A percentile compares a stretch with the other conserved stretches of the same genome.
These are phyloP conservation scores for Agrostemma githago DNA, from an alignment of 148 eudicot genomes.

Conservation along the genomic window DNA sequence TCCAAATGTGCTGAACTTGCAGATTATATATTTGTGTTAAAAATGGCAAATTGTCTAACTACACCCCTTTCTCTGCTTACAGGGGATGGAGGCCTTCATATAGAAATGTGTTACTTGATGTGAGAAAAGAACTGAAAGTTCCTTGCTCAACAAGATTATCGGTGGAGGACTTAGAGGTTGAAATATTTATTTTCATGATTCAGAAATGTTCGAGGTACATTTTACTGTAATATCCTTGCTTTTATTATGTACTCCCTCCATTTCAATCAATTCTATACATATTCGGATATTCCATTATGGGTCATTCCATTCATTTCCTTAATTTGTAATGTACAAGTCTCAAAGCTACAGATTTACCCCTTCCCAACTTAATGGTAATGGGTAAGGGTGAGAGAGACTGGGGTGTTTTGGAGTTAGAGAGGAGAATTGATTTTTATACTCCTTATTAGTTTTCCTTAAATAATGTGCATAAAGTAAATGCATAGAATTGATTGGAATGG, in stretches of 20 bases:
- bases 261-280: too few species aligned
- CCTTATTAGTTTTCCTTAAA: too few species aligned
- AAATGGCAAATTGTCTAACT: neutral
- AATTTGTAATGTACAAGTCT: too few species aligned
- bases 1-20: neutral
- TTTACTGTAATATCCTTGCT: neutral
- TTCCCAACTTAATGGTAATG: too few species aligned
- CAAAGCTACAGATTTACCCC: too few species aligned
- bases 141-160: slow-evolving; percentile 74
- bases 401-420: too few species aligned
- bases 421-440: too few species aligned
- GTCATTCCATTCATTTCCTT: too few species aligned
- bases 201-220: slow-evolving; percentile 67
- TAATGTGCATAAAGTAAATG: too few species aligned
- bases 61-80: slow-evolving; percentile 12
- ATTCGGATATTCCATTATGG: too few species aligned
- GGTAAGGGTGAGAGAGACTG: too few species aligned
- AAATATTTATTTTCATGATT: slow-evolving; percentile 78
- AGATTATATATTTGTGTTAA: neutral
- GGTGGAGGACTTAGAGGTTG: slow-evolving; percentile 79
- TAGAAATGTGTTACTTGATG: slow-evolving; percentile 74
- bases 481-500: too few species aligned
- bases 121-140: slow-evolving; percentile 64
- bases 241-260: neutral
- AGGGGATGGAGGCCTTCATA: slow-evolving; percentile 98